Conservation (phyloP, 1,284 basidiomycete species). For the Ustilago nuda region DNA sequence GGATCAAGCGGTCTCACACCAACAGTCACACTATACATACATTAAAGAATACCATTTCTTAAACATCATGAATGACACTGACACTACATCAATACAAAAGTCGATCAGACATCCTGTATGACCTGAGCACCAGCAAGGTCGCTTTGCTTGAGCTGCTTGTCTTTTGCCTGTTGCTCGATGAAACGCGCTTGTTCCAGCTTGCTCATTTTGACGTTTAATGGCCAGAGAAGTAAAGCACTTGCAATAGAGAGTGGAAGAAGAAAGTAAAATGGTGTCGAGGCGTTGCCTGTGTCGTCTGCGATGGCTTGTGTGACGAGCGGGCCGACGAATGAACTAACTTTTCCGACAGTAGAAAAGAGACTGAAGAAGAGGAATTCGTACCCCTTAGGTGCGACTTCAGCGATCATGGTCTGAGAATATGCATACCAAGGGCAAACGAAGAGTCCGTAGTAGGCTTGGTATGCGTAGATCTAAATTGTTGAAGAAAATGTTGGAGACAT, state of each 20-base stretch:
- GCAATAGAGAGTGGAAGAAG: constrained; percentile 78
- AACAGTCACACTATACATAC: background rate
- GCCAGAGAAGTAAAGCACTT: constrained; percentile 79
- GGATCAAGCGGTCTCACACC: constrained; percentile 3
- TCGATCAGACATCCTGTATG: background rate
- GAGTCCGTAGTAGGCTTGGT: constrained; percentile 31
- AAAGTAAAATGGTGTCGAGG: constrained; percentile 86
- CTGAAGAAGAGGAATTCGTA: constrained; percentile 78
- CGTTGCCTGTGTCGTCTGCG: constrained; percentile 74
- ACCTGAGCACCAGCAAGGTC: constrained; percentile 1
- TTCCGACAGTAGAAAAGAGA: constrained; percentile 77
- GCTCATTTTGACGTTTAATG: constrained; percentile 76
- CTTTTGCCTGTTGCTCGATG: constrained; percentile 31
- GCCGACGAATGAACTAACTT: constrained; percentile 75
- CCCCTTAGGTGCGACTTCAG: constrained; percentile 78
- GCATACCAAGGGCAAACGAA: constrained; percentile 90
- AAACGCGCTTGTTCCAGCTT: constrained; percentile 73
- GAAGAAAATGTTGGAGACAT: background rate
- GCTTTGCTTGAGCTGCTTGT: constrained; percentile 23
- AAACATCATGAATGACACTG: background rate
- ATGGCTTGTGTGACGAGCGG: constrained; percentile 77
- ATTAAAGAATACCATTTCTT: background rate
- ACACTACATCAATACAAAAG: background rate
- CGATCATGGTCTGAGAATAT: constrained; percentile 85
- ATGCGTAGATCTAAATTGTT: background rate